These are phyloP conservation scores for Macrophomina phaseolina DNA, from an alignment of 2,329 filamentous ascomycete genomes.

Conservation along the genomic window DNA sequence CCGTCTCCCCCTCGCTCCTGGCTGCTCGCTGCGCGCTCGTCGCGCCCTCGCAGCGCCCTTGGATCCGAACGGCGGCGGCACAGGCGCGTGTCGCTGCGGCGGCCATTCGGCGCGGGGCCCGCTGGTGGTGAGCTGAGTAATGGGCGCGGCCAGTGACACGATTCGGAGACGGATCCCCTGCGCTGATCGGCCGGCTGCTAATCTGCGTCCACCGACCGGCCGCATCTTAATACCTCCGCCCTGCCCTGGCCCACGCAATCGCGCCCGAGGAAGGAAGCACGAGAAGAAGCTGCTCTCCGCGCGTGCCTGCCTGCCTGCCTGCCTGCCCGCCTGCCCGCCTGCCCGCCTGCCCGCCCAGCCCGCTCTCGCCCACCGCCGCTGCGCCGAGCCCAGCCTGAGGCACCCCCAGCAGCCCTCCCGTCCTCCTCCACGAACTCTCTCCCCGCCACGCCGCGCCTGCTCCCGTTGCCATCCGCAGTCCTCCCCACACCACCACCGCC, in stretches of 20 bases:
- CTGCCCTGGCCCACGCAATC: constrained; percentile 13
- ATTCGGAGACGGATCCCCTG: constrained; percentile 9
- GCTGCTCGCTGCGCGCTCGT: no score
- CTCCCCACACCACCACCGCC: background rate
- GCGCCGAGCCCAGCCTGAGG: no score
- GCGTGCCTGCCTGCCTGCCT: background rate
- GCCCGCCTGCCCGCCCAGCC: background rate
- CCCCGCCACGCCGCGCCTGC: background rate
- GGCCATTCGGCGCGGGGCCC: background rate
- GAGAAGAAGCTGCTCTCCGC: background rate
- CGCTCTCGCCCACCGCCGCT: background rate
- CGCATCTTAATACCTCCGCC: constrained; percentile 20
- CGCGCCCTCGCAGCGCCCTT: no score
- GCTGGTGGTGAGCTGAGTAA: background rate
- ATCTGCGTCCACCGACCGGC: constrained; percentile 8
- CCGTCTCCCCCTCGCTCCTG: no score
- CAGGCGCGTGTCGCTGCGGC: background rate
- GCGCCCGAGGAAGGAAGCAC: background rate
- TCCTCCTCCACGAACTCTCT: no score
- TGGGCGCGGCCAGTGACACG: constrained; percentile 4
- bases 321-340: no score
- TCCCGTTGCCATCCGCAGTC: background rate
- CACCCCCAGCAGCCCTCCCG: no score
- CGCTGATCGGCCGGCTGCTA: constrained; percentile 15
- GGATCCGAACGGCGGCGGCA: background rate